Conservation (phyloP, 2,329 filamentous ascomycete genomes). For the Penicillium nordicum region DNA sequence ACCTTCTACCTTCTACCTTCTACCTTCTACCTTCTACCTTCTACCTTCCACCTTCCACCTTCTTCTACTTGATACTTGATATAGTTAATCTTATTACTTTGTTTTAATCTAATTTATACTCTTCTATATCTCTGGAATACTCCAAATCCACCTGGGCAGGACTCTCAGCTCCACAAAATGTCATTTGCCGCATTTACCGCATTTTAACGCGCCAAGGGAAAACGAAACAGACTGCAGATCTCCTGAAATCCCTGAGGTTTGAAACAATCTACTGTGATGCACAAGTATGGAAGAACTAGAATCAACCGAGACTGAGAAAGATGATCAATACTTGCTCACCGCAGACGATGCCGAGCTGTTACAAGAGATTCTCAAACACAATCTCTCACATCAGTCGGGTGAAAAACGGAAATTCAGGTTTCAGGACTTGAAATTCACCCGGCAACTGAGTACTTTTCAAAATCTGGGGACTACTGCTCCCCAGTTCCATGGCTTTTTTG, state of each 20-base stretch:
- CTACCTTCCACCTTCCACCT: neutral
- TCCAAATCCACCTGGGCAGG: neutral
- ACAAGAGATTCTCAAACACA: constrained; percentile 44
- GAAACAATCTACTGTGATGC: neutral
- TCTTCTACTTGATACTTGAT: neutral
- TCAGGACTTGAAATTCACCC: constrained; percentile 65
- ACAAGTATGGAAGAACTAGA: neutral
- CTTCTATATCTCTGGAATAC: neutral
- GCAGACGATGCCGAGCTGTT: constrained; percentile 49
- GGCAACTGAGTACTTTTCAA: constrained; percentile 70
- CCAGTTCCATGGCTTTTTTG: constrained; percentile 76
- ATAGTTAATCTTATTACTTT: neutral
- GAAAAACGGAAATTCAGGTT: constrained; percentile 38
- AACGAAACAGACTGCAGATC: no score
- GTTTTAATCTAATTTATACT: neutral
- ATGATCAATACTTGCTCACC: constrained; percentile 47
- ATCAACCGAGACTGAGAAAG: neutral
- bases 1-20: neutral
- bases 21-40: neutral
- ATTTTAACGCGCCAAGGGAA: no score
- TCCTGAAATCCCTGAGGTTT: neutral
- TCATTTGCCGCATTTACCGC: neutral
- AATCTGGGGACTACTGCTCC: constrained; percentile 63
- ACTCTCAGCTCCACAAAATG: neutral
- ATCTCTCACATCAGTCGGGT: constrained; percentile 38